Conservation (phyloP, 1,284 basidiomycete species). For the Inonotus obliquus region DNA sequence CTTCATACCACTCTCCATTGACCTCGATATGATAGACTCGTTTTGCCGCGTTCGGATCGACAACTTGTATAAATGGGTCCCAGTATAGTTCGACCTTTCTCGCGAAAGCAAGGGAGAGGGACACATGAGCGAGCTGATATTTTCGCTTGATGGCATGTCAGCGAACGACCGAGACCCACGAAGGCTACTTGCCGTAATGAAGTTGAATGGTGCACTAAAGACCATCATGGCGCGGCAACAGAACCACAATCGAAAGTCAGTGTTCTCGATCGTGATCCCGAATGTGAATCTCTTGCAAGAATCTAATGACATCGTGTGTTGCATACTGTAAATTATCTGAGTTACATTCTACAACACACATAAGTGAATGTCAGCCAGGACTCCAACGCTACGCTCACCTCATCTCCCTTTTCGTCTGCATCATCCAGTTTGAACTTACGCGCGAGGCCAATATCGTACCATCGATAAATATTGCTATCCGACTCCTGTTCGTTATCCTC, state of each 20-base stretch:
- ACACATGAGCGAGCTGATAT: background rate
- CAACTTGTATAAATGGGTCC: background rate
- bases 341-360: slow-evolving; percentile 12
- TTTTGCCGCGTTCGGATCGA: background rate
- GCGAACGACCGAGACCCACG: background rate
- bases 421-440: background rate
- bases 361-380: background rate
- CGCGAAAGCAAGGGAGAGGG: slow-evolving; percentile 8
- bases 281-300: slow-evolving; percentile 20
- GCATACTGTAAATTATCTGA: slow-evolving; percentile 16
- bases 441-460: background rate
- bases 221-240: background rate
- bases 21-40: background rate
- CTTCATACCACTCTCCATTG: background rate
- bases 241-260: background rate
- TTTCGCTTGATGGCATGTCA: background rate
- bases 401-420: background rate
- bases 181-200: background rate
- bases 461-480: background rate
- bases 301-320: slow-evolving; percentile 18
- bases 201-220: slow-evolving; percentile 3
- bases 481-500: background rate
- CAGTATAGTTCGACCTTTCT: background rate
- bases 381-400: background rate
- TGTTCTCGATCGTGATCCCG: slow-evolving; percentile 18